phyloP scores from a whole-genome alignment of 306 rosid genomes.

The Vicia villosa region DNA sequence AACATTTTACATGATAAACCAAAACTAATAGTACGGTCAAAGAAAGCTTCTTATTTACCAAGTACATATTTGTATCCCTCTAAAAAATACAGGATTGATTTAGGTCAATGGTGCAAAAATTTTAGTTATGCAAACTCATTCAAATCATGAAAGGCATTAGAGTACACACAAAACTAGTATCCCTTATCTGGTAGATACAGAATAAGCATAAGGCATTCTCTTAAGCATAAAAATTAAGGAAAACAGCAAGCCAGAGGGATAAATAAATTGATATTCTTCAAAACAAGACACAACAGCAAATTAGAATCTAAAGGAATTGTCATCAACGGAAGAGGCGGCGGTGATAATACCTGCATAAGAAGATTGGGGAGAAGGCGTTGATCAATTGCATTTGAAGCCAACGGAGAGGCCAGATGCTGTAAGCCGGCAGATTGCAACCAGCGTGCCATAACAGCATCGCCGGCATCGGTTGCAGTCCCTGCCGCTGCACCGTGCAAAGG shows the following conservation, averaged over 20 bases:
- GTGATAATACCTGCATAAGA: constrained; percentile 74
- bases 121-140: no score
- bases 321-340: neutral
- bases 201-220: neutral
- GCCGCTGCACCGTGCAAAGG: constrained; percentile 69
- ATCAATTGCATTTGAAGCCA: constrained; percentile 76
- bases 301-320: neutral
- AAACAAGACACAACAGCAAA: neutral
- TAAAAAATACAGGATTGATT: constrained; percentile 5
- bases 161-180: neutral
- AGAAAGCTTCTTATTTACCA: constrained; percentile 13
- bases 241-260: neutral
- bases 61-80: constrained; percentile 10
- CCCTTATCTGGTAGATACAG: neutral
- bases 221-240: neutral
- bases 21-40: constrained; percentile 11
- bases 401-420: constrained; percentile 99
- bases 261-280: neutral
- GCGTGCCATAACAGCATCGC: constrained; percentile 99
- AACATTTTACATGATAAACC: neutral
- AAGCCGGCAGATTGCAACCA: constrained; percentile 99
- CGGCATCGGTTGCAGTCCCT: constrained; percentile 73
- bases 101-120: neutral
- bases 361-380: constrained; percentile 84
- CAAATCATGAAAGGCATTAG: neutral